phyloP scores from a whole-genome alignment of 441 rosid genomes.

The Gossypium aridum region DNA sequence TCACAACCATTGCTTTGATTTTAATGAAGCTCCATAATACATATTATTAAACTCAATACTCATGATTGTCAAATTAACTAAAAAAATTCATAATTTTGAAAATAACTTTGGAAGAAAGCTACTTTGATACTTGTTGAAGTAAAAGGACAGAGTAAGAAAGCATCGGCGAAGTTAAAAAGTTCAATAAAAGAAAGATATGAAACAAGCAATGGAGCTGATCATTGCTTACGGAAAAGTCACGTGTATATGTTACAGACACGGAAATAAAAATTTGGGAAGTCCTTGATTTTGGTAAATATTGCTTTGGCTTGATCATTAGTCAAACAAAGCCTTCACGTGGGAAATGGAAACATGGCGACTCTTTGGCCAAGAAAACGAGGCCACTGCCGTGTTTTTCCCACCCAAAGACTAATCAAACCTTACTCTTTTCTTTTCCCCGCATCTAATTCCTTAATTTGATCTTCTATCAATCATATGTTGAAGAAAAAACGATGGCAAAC shows the following conservation, averaged over 20 bases:
- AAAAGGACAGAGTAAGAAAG: too few species aligned
- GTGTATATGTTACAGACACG: not conserved
- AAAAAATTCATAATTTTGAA: too few species aligned
- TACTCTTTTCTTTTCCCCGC: not conserved
- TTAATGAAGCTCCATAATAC: too few species aligned
- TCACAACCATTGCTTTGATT: too few species aligned
- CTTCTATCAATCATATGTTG: not conserved
- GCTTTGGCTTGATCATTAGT: not conserved
- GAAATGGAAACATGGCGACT: conserved; percentile 7
- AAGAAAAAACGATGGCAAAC: conserved; percentile 33
- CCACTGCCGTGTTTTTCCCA: not conserved
- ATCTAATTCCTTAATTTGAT: not conserved
- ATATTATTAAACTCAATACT: too few species aligned
- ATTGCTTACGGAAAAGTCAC: not conserved
- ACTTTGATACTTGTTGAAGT: too few species aligned
- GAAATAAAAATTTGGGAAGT: not conserved
- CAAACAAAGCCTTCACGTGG: not conserved
- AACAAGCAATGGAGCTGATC: not conserved
- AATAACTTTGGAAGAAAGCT: too few species aligned
- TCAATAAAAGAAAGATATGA: too few species aligned
- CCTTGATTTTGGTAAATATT: not conserved
- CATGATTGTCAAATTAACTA: too few species aligned
- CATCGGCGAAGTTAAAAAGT: too few species aligned
- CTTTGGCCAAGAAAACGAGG: not conserved
- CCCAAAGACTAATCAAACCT: not conserved